Evolutionary conservation across 179 eudicot species (phyloP).

Genomic region (Drosera spatulata): DNA sequence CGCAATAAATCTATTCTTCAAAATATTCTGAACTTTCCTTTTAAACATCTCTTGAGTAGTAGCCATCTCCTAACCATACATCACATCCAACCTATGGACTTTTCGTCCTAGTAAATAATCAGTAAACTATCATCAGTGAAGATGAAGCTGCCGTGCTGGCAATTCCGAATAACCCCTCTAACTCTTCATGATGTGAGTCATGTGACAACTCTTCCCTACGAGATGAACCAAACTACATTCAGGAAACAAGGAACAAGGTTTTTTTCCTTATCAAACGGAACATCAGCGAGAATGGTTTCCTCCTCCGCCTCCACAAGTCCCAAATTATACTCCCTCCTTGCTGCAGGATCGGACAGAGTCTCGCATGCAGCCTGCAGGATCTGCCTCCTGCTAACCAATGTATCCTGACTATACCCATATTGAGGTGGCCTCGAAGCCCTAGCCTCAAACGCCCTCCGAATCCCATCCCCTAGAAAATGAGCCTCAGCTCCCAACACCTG

Average conservation of each 20-base stretch:
- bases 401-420: constrained; percentile 76
- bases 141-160: too few relatives aligned
- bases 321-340: constrained; percentile 72
- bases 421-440: constrained; percentile 76
- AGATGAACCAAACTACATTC: background rate
- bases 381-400: constrained; percentile 65
- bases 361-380: constrained; percentile 91
- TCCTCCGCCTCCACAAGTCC: constrained; percentile 66
- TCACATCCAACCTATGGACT: too few relatives aligned
- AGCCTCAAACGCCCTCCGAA: constrained; percentile 64
- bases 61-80: too few relatives aligned
- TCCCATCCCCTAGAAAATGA: constrained; percentile 87
- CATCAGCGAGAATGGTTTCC: constrained; percentile 63
- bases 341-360: constrained; percentile 53
- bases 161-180: background rate
- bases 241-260: background rate
- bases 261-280: constrained; percentile 82
- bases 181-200: background rate
- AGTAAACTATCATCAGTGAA: too few relatives aligned
- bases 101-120: too few relatives aligned
- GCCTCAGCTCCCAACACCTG: constrained; percentile 67
- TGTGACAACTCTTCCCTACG: background rate
- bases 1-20: too few relatives aligned
- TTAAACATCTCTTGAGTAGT: too few relatives aligned
- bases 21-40: too few relatives aligned